These are phyloP conservation scores for Daldinia loculata DNA, from an alignment of 495 filamentous ascomycete species.

Conservation along the genomic window DNA sequence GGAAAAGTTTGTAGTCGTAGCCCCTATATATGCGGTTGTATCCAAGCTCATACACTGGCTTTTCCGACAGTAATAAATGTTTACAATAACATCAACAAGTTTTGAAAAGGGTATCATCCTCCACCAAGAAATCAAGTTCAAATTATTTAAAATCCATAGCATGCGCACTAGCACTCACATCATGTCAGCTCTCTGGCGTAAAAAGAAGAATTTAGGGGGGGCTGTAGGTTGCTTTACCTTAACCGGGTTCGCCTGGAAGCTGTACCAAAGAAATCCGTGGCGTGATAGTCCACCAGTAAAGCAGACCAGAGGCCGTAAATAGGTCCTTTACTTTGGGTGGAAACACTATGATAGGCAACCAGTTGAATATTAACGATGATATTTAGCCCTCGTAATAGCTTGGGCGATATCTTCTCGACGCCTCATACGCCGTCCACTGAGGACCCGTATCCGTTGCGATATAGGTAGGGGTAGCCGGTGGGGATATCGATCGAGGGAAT, in stretches of 20 bases:
- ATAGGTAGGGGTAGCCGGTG: constrained; percentile 34
- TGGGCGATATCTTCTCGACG: neutral
- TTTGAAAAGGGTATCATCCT: constrained; percentile 8
- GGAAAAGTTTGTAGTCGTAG: no score
- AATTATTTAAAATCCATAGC: neutral
- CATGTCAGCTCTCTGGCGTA: neutral
- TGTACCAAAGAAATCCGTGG: neutral
- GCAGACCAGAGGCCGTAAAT: neutral
- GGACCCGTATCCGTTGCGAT: constrained; percentile 14
- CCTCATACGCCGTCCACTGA: constrained; percentile 33
- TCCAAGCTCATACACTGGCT: neutral
- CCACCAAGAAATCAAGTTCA: neutral
- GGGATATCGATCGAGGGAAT: constrained; percentile 41
- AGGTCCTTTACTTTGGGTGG: neutral
- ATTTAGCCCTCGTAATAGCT: constrained; percentile 14
- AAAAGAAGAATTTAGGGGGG: neutral
- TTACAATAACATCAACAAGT: neutral
- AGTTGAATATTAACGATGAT: neutral
- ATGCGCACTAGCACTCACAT: neutral
- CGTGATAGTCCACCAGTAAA: neutral
- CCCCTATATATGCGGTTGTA: neutral
- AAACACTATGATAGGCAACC: no score
- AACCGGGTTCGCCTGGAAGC: neutral
- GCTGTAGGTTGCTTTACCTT: neutral
- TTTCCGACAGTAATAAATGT: neutral